Percentiles rank a stretch among this genome's conserved stretches.
phyloP scores from a whole-genome alignment of 177 flowering plant species.

The Vitis hybrid region DNA sequence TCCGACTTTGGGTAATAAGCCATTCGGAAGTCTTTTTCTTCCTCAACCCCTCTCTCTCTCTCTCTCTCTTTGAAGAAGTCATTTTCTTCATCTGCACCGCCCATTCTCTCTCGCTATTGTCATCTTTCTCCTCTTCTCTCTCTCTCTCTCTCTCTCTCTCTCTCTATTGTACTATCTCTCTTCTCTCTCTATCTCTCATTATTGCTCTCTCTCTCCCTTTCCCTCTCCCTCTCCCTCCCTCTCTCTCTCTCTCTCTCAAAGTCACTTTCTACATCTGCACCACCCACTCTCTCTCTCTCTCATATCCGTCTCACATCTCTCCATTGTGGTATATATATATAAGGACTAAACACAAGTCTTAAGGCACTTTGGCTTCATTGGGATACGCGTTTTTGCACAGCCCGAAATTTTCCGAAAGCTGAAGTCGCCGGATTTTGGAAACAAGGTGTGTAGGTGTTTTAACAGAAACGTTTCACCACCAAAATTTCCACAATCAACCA shows the following conservation, averaged over 20 bases:
- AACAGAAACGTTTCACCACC: neutral
- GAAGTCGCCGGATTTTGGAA: constrained; percentile 20
- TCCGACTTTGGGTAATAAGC: constrained; percentile 12
- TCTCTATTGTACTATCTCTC: neutral
- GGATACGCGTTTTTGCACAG: constrained; percentile 12
- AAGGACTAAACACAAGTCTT: too few species aligned
- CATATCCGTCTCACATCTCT: neutral
- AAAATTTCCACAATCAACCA: neutral
- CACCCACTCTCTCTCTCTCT: neutral
- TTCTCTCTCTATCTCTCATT: neutral
- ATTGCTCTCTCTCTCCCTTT: neutral
- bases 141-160: neutral
- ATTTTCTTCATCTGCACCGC: neutral
- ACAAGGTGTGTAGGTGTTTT: constrained; percentile 18
- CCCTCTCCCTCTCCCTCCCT: neutral
- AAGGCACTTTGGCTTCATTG: constrained; percentile 14
- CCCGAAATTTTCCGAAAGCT: constrained; percentile 28
- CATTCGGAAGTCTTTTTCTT: constrained; percentile 17
- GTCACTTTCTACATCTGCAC: neutral
- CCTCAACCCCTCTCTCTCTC: neutral
- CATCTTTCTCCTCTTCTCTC: too few species aligned
- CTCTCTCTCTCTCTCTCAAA: constrained; percentile 4
- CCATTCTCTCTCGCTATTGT: constrained; percentile 4
- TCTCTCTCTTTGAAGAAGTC: constrained; percentile 3
- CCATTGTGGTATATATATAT: too few species aligned